Conservation (phyloP, 305 asterid genomes). For the Ilex paraguariensis region DNA sequence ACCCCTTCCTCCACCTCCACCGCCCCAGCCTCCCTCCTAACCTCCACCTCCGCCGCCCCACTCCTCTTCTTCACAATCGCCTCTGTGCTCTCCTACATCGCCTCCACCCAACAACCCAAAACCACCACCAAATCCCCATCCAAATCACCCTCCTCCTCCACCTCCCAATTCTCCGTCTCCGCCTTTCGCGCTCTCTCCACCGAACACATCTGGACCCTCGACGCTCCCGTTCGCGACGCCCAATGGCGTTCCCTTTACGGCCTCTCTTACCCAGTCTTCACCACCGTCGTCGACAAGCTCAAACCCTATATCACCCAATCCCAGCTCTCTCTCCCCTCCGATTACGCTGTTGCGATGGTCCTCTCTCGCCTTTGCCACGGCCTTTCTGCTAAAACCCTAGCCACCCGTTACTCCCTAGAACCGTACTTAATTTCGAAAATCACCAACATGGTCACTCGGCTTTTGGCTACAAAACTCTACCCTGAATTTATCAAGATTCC, state of each 20-base stretch:
- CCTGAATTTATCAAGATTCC: conserved; percentile 91
- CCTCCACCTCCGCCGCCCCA: conserved; percentile 86
- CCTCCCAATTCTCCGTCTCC: conserved; percentile 81
- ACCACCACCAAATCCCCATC: conserved; percentile 23
- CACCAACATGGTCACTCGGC: conserved; percentile 92
- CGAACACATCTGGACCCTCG: conserved; percentile 97
- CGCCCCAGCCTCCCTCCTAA: conserved; percentile 52
- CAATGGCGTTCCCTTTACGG: conserved; percentile 98
- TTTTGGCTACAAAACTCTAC: conserved; percentile 87
- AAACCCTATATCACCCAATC: conserved; percentile 92
- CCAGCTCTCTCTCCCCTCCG: conserved; percentile 92
- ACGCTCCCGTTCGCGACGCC: conserved; percentile 89
- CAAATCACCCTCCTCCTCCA: conserved; percentile 36
- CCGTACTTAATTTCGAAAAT: conserved; percentile 91
- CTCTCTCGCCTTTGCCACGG: conserved; percentile 86
- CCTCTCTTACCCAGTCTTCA: conserved; percentile 88
- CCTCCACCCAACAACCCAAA: conserved; percentile 49
- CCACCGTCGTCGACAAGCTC: conserved; percentile 88
- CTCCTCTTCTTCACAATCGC: conserved; percentile 91
- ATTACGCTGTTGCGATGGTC: conserved; percentile 98
- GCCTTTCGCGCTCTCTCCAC: conserved; percentile 98
- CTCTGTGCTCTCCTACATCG: conserved; percentile 80
- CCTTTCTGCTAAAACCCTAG: conserved; percentile 66
- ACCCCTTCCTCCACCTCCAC: conserved; percentile 39
- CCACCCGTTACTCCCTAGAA: conserved; percentile 83